Evolutionary conservation across 257 asterid genomes (phyloP).

Genomic region (Solanum megistacrolobum): DNA sequence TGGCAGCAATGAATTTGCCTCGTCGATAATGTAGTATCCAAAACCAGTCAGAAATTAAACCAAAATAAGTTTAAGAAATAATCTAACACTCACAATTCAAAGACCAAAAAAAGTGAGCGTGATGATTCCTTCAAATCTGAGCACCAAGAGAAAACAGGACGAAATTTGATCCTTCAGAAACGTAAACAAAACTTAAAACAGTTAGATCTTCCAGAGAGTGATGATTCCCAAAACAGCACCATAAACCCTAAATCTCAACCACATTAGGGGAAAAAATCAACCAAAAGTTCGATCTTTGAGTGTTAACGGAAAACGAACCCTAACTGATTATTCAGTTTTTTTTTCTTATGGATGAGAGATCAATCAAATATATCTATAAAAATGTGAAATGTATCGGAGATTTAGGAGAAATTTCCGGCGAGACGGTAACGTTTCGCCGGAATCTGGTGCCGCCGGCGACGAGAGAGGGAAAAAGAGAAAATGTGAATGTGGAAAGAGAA

Average conservation of each 20-base stretch:
- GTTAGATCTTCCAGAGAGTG: background rate
- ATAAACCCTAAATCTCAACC: background rate
- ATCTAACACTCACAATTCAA: background rate
- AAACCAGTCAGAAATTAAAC: background rate
- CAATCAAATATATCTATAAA: background rate
- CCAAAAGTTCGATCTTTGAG: constrained; percentile 1
- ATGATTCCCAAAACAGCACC: background rate
- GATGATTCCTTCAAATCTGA: background rate
- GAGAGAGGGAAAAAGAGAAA: constrained; percentile 2
- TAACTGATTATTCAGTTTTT: background rate
- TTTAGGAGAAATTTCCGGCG: constrained; percentile 1
- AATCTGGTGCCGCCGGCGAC: constrained; percentile 12
- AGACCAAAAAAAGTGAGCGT: background rate
- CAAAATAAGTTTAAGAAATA: background rate
- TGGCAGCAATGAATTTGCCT: background rate
- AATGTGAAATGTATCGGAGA: constrained; percentile 10
- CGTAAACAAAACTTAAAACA: background rate
- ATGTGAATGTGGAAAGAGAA: constrained; percentile 7
- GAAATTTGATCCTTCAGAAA: background rate
- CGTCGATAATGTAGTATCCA: constrained; percentile 4
- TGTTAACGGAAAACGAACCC: constrained; percentile 2
- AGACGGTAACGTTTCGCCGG: constrained; percentile 12
- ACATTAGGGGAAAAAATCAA: background rate
- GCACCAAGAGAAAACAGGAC: background rate
- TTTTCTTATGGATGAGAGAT: background rate